These are phyloP conservation scores for Aspergillus caelatus DNA, from an alignment of 2,329 filamentous ascomycete genomes.

Conservation along the genomic window DNA sequence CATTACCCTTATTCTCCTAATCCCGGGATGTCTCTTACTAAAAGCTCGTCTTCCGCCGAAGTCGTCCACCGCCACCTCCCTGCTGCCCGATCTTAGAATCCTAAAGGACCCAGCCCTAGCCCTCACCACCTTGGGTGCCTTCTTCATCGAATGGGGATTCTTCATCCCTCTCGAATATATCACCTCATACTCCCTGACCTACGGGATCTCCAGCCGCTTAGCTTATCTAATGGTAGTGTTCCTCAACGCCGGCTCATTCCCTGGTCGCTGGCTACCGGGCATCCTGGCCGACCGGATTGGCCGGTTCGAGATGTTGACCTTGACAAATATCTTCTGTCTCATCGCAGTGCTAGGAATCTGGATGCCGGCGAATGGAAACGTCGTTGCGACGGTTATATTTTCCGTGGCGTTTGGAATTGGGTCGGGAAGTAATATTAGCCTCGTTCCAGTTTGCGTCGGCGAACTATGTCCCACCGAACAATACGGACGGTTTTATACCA, in stretches of 20 bases:
- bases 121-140: slow-evolving; percentile 22
- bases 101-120: slow-evolving; percentile 18
- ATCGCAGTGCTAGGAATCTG: slow-evolving; percentile 31
- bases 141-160: slow-evolving; percentile 27
- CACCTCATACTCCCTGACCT: slow-evolving; percentile 23
- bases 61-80: slow-evolving; percentile 14
- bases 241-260: slow-evolving; percentile 26
- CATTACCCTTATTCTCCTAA: slow-evolving; percentile 32
- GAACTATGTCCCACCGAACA: slow-evolving; percentile 48
- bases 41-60: slow-evolving; percentile 16
- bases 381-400: slow-evolving; percentile 24
- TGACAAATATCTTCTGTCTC: slow-evolving; percentile 29
- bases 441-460: slow-evolving; percentile 49
- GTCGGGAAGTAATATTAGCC: slow-evolving; percentile 41
- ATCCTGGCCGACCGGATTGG: slow-evolving; percentile 28
- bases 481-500: slow-evolving; percentile 46
- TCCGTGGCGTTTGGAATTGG: slow-evolving; percentile 39
- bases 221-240: slow-evolving; percentile 28
- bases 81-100: slow-evolving; percentile 25
- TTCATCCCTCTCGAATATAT: slow-evolving; percentile 31
- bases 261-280: slow-evolving; percentile 28
- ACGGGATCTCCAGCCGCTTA: slow-evolving; percentile 17
- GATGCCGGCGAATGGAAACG: slow-evolving; percentile 27
- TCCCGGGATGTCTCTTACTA: slow-evolving; percentile 22
- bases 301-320: slow-evolving; percentile 32